Evolutionary conservation across 306 rosid genomes (phyloP).

Genomic region (Glycyrrhiza uralensis): DNA sequence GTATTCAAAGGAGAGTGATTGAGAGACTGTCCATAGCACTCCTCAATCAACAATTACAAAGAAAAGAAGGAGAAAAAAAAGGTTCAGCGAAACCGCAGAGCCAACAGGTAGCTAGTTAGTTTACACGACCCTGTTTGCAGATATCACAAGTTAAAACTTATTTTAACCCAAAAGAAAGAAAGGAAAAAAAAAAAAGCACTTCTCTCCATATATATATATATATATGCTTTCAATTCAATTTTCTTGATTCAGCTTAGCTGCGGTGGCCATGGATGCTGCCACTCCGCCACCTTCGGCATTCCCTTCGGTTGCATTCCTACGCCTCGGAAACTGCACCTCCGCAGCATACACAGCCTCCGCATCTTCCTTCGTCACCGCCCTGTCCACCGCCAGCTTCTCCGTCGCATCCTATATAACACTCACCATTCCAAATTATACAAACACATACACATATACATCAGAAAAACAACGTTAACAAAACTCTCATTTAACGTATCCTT

Average conservation of each 20-base stretch:
- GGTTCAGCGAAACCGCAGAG: too few species aligned
- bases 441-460: background rate
- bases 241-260: conserved; percentile 12
- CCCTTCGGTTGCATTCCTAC: background rate
- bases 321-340: conserved; percentile 29
- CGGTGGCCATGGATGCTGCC: conserved; percentile 34
- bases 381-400: conserved; percentile 19
- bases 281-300: conserved; percentile 20
- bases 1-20: too few species aligned
- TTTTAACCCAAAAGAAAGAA: background rate
- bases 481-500: too few species aligned
- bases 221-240: too few species aligned
- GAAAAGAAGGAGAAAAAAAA: too few species aligned
- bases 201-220: background rate
- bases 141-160: background rate
- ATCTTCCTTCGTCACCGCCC: conserved; percentile 37
- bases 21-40: too few species aligned
- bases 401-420: conserved; percentile 20
- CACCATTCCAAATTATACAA: background rate
- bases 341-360: conserved; percentile 34
- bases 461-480: too few species aligned
- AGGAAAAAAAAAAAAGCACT: background rate
- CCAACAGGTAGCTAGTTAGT: too few species aligned
- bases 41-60: too few species aligned
- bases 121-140: background rate